These are phyloP conservation scores for Colletotrichum sp. DNA, from an alignment of 2,329 filamentous ascomycete species.

Conservation along the genomic window DNA sequence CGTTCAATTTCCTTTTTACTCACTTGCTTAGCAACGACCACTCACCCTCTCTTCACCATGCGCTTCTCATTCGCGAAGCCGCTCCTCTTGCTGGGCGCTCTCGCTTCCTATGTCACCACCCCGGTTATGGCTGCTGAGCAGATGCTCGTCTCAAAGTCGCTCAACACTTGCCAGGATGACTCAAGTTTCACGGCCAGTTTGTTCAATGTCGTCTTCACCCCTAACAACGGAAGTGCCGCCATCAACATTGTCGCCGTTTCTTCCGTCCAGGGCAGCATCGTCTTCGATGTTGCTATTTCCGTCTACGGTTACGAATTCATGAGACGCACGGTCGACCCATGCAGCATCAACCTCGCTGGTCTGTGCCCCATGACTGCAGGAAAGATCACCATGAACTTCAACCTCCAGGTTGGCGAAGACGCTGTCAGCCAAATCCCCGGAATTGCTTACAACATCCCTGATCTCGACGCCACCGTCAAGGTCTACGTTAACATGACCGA, in stretches of 20 bases:
- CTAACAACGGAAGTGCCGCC: conserved; percentile 72
- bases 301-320: conserved; percentile 84
- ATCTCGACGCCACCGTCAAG: conserved; percentile 85
- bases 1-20: not conserved
- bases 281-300: conserved; percentile 75
- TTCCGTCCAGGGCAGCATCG: conserved; percentile 80
- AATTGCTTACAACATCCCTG: conserved; percentile 88
- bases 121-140: conserved; percentile 57
- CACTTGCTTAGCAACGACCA: not conserved
- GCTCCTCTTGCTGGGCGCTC: conserved; percentile 48
- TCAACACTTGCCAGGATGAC: conserved; percentile 84
- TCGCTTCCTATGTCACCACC: conserved; percentile 49
- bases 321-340: conserved; percentile 75
- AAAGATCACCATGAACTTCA: conserved; percentile 78
- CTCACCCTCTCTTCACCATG: conserved; percentile 41
- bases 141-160: conserved; percentile 80
- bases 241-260: conserved; percentile 84
- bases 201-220: conserved; percentile 84
- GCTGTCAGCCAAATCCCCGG: conserved; percentile 73
- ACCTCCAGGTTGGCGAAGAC: conserved; percentile 61
- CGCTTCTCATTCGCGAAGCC: conserved; percentile 50
- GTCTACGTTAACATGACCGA: conserved; percentile 79
- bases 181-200: conserved; percentile 86
- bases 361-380: conserved; percentile 92
- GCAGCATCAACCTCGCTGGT: conserved; percentile 70